Conservation (phyloP, 1,139 yeast species). For the Hansenula anomala region DNA sequence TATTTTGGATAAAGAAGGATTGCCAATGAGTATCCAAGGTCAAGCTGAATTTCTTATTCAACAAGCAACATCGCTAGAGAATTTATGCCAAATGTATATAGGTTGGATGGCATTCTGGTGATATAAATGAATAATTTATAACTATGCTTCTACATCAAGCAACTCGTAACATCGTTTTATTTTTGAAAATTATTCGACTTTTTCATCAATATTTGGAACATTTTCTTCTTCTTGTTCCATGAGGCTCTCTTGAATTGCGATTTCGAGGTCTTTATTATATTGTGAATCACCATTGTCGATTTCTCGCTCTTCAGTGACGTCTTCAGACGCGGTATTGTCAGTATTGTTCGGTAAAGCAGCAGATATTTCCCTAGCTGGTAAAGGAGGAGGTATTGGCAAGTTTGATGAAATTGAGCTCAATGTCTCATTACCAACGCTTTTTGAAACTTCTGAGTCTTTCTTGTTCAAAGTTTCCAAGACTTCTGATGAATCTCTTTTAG, state of each 20-base stretch:
- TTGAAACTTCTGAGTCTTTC: neutral
- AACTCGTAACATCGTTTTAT: neutral
- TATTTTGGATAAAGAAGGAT: constrained; percentile 72
- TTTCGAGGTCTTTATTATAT: no score
- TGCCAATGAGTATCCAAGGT: constrained; percentile 86
- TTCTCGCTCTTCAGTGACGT: no score
- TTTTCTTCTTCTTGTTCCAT: no score
- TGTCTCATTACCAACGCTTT: neutral
- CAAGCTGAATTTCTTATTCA: constrained; percentile 89
- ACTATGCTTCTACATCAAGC: neutral
- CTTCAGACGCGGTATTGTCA: no score
- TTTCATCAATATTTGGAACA: no score
- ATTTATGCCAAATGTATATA: constrained; percentile 80
- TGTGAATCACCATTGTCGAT: no score
- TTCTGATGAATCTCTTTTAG: neutral
- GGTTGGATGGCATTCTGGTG: constrained; percentile 89
- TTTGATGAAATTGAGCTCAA: neutral
- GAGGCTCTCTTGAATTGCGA: no score
- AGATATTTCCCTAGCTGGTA: constrained; percentile 5
- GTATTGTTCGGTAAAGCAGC: no score
- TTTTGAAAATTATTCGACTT: no score
- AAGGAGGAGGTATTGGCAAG: constrained; percentile 4
- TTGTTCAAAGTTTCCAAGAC: neutral
- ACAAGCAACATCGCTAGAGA: constrained; percentile 71
- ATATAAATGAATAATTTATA: constrained; percentile 1